Base-by-base conservation (phyloP, 1,284 basidiomycete genomes). In the Earliella scabrosa region DNA sequence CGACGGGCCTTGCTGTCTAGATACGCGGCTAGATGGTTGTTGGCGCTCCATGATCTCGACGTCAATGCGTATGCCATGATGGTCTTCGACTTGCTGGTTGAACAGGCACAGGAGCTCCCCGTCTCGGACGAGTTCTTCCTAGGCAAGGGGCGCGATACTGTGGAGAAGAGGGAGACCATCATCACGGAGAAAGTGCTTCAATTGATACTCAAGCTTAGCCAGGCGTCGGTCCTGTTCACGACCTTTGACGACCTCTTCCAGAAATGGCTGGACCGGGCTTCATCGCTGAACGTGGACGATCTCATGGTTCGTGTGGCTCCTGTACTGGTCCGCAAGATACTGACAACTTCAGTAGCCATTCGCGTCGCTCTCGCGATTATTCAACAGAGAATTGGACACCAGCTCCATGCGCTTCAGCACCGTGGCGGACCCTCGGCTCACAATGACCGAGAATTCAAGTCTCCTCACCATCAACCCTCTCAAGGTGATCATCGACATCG, bases 11-110 rank as follows among this genome's bases (percentile, higher is more conserved):
- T 89, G 31, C 68, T 83, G 20, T 64, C 65, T 14, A 77, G 73
- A 54, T 89, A 90, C 62, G 85, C 77, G 14, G 69, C 74, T 13
- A 78, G 79, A 16, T 92, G 90, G 90, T 72, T 91, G 35, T 70
- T 78, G 31, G 83, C 83, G 16, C 68, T 91, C 34, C 86, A 90
- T 66, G 77, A 83, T 51, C 81, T 81, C 51, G 82, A 87, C 61
- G 61, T 79, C 4, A 70, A 69, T 1, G 60, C 74, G 13, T 92
- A 86, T 66, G 76, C 77, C 11, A 61, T 64, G 4, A 69, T 78
- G 32, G 34, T 87, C 1, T 87, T 80, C 58, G 78, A 85, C 21
- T 66, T 82, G 21, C 79, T 80, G 52, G 60, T 72, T 4, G 81
- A 83, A 52, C 60, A 78, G n/a, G 76, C 80, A n/a, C 74, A 75